A percentile compares a stretch with the other conserved stretches of the same genome.
Conservation (phyloP, 495 filamentous ascomycete genomes). For the Cenococcum geophilum region DNA sequence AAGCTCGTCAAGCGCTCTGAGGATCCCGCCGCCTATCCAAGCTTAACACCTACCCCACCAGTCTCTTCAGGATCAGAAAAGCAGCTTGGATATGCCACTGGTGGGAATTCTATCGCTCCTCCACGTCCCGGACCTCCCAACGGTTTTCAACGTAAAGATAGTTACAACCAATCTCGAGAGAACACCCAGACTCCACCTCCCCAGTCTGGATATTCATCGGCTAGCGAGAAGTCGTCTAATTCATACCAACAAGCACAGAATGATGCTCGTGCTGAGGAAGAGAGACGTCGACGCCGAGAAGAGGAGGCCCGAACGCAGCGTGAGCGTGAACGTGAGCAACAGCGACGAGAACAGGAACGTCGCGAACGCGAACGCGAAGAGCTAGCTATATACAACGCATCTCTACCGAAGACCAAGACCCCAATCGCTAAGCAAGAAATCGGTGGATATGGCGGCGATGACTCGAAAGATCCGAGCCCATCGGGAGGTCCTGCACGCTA, state of each 20-base stretch:
- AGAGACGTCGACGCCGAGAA: slow-evolving; percentile 45
- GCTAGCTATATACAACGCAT: slow-evolving; percentile 79
- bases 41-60: slow-evolving; percentile 61
- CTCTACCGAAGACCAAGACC: slow-evolving; percentile 65
- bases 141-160: slow-evolving; percentile 42
- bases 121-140: slow-evolving; percentile 62
- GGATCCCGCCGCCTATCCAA: slow-evolving; percentile 70
- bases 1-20: slow-evolving; percentile 75
- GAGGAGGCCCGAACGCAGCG: slow-evolving; percentile 41
- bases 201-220: slow-evolving; percentile 15
- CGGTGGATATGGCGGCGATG: slow-evolving; percentile 46
- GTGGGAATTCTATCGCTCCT: slow-evolving; percentile 67
- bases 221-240: slow-evolving; percentile 6
- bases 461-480: slow-evolving; percentile 39
- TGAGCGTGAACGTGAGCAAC: slow-evolving; percentile 47
- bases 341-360: slow-evolving; percentile 49
- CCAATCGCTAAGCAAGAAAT: slow-evolving; percentile 79
- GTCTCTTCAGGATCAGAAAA: slow-evolving; percentile 53
- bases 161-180: slow-evolving; percentile 37
- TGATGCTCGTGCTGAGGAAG: slow-evolving; percentile 31
- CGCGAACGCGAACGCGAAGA: slow-evolving; percentile 56
- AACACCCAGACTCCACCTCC: slow-evolving; percentile 20
- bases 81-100: slow-evolving; percentile 55
- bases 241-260: slow-evolving; percentile 23
- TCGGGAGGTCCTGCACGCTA: slow-evolving; percentile 53